phyloP scores from a whole-genome alignment of 2,329 filamentous ascomycete species.

The Aspergillus phoenicis region DNA sequence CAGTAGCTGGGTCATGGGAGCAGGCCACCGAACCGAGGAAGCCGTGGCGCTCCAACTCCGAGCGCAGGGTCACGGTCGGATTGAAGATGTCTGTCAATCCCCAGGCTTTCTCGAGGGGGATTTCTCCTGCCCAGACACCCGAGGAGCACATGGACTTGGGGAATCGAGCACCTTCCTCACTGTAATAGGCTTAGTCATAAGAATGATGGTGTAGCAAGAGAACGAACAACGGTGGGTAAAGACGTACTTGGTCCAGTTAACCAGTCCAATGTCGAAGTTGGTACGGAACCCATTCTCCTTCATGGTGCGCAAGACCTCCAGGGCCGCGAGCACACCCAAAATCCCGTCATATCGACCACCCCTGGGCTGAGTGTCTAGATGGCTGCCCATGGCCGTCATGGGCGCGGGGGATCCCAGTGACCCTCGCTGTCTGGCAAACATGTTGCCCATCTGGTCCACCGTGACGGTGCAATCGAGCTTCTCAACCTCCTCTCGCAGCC shows the following conservation, averaged over 20 bases:
- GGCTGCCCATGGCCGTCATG: conserved; percentile 52
- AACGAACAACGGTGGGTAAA: too few relatives aligned
- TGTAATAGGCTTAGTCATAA: conserved; percentile 32
- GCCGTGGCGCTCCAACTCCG: conserved; percentile 67
- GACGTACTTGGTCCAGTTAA: conserved; percentile 60
- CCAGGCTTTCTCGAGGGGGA: conserved; percentile 63
- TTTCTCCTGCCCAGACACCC: conserved; percentile 70
- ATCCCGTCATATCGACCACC: conserved; percentile 69
- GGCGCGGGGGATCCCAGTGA: conserved; percentile 22
- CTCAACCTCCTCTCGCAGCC: conserved; percentile 65
- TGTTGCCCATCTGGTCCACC: conserved; percentile 62
- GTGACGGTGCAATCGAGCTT: conserved; percentile 64
- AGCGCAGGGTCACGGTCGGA: conserved; percentile 59
- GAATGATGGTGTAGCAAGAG: too few relatives aligned
- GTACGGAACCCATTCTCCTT: conserved; percentile 68
- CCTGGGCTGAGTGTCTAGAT: conserved; percentile 35
- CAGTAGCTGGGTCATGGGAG: conserved; percentile 47
- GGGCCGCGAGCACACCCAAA: conserved; percentile 67
- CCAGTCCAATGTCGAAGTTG: conserved; percentile 66
- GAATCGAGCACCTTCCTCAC: conserved; percentile 76
- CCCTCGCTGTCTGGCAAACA: conserved; percentile 32
- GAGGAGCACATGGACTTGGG: conserved; percentile 72
- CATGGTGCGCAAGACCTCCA: conserved; percentile 69
- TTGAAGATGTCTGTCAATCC: conserved; percentile 60
- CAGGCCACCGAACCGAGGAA: conserved; percentile 63